Evolutionary conservation across 768 basidiomycete genomes (phyloP), one percentile per base, ranked within the genome.

Genomic region (Rhizopogon vesiculosus): DNA sequence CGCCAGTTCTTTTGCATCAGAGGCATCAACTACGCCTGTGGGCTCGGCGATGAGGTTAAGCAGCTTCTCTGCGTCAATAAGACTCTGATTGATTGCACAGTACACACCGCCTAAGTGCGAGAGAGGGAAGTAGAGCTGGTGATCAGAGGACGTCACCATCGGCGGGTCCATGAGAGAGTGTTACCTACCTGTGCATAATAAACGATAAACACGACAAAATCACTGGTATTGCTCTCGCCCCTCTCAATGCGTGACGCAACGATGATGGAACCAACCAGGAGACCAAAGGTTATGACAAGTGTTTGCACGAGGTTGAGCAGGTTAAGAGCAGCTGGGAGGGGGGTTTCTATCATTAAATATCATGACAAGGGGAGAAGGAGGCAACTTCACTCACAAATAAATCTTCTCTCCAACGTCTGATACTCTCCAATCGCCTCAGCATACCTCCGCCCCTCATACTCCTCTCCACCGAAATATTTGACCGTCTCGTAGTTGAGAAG

Each of bases 381-480:
- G 12, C 9, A 22, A 39, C 1, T 33, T 33, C 31, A 74, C 85
- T 52, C 64, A 89, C 89, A 71, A 53, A 87, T 85, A 54, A 92
- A 89, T 65, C 76, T 82, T 66, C 83, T 85, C 62, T 93, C 90
- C 48, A 87, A 69, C 7, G 70, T 69, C 62, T 94, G 92, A 62
- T 92, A 93, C 52, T 85, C 78, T 15, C 76, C 67, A 59, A 95
- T 78, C 2, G 92, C 89, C 15, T 85, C 78, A 16, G 74, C 68
- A 64, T 91, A 93, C 35, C 93, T 78, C 42, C 76, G 76, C 18
- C 78, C 79, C 65, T 95, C 93, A 62, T 92, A 83, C 22, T 81
- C 78, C 69, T 96, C 93, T 16, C 90, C 88, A n/a, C 84, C 84
- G 66, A 93, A 93, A 67, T 91, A 91, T 69, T 91, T 94, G 62